These are phyloP conservation scores for Penicillium tannophilum DNA, from an alignment of 495 filamentous ascomycete species.

Conservation along the genomic window DNA sequence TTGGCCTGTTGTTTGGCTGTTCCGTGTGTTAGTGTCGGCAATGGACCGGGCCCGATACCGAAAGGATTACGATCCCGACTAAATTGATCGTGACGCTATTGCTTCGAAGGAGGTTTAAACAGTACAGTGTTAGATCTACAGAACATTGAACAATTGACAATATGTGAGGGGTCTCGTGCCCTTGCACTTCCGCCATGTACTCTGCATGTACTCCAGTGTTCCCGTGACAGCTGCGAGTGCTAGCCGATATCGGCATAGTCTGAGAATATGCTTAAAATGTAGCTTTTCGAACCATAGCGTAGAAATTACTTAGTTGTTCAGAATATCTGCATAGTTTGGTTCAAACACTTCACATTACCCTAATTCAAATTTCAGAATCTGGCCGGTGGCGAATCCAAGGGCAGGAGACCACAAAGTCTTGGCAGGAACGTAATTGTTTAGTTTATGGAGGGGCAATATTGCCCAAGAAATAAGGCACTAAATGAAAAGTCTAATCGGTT, in stretches of 20 bases:
- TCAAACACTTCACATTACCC: too few relatives aligned
- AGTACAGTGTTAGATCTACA: too few relatives aligned
- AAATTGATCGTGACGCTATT: not conserved
- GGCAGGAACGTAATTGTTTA: not conserved
- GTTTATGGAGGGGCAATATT: not conserved
- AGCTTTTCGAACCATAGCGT: not conserved
- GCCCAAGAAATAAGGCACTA: not conserved
- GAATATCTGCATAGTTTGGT: too few relatives aligned
- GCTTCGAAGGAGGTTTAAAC: not conserved
- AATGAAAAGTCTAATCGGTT: conserved; percentile 3
- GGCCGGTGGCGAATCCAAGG: not conserved
- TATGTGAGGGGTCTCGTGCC: conserved; percentile 8
- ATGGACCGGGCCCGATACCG: conserved; percentile 3
- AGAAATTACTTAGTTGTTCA: not conserved
- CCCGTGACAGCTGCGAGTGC: conserved; percentile 8
- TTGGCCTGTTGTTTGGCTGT: not conserved
- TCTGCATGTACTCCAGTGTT: conserved; percentile 14
- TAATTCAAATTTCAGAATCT: too few relatives aligned
- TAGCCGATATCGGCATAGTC: conserved; percentile 16
- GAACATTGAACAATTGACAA: not conserved
- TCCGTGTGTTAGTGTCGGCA: not conserved
- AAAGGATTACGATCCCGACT: conserved; percentile 3
- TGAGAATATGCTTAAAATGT: not conserved
- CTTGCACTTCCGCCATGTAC: not conserved
- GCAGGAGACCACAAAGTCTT: not conserved